Evolutionary conservation across 306 rosid genomes (phyloP), one percentile per base, ranked within the genome.

Genomic region (Ormosia semicastrata): DNA sequence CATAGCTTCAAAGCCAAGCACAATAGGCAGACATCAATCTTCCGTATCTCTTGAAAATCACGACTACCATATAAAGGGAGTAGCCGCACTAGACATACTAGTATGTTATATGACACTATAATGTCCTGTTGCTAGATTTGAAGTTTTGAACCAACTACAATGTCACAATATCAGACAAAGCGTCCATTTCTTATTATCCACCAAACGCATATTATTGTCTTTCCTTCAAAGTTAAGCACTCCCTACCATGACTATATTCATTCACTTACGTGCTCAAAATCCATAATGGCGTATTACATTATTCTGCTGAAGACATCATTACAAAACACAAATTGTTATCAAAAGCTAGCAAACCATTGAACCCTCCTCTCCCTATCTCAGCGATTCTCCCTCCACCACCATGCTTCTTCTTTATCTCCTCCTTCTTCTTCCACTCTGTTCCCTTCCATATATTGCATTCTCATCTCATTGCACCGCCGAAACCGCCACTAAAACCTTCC

Each of bases 151-250:
- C 50, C 72, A 76, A 75, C 49, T 56, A 75, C n/a, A 46, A 59
- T 49, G 32, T 13, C 79, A 40, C 64, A 50, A 7, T 9, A 10
- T 7, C 54, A 34, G 58, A 37, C 76, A 32, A 37, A 15, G 43
- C 7, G 14, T 52, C 62, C 57, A 75, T 52, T 75, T 74, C 68
- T 15, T 15, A 40, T 1, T 1, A 56, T 57, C 86, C 77, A 95
- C 93, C 94, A 86, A 92, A 87, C 88, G 63, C 81, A 71, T 66
- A 36, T 36, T 36, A 54, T 56, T 82, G 59, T 39, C 98, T 86
- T 95, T 33, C 71, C 99, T 92, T 95, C 93, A 74, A 93, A 91
- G 98, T 82, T 82, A 95, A 86, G 94, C 88, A 82, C 86, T 52
- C 80, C 37, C 80, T 12, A 73, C 39, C 0, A 1, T 24, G 0